These are phyloP conservation scores for Crithidia acanthocephali DNA, from an alignment of 208 protist species.

Conservation along the genomic window DNA sequence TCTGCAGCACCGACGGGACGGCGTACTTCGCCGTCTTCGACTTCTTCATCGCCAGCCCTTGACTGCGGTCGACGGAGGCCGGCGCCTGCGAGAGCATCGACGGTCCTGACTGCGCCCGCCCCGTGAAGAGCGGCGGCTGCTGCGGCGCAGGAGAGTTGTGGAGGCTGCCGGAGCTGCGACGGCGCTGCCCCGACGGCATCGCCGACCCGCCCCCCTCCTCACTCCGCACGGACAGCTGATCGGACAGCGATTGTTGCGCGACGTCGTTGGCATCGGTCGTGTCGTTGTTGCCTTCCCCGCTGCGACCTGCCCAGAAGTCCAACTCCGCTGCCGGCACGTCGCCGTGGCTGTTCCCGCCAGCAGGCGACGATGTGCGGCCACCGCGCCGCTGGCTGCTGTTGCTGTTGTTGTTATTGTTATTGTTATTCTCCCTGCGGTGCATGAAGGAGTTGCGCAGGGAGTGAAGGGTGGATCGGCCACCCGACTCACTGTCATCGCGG, in stretches of 20 bases:
- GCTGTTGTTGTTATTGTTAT: not conserved
- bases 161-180: not conserved
- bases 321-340: not conserved
- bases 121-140: conserved; percentile 1
- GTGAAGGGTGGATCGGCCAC: conserved; percentile 2
- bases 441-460: conserved; percentile 12
- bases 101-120: not conserved
- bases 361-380: not conserved
- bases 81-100: not conserved
- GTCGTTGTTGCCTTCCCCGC: not conserved
- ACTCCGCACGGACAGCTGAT: conserved; percentile 8
- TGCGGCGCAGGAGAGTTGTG: not conserved
- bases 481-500: conserved; percentile 12
- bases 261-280: not conserved
- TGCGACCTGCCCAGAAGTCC: not conserved
- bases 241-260: not conserved
- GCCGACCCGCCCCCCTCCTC: not conserved
- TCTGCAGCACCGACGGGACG: conserved; percentile 28
- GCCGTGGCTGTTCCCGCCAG: not conserved
- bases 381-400: not conserved
- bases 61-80: not conserved
- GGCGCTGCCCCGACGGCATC: not conserved
- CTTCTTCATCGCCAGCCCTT: not conserved
- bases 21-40: conserved; percentile 15
- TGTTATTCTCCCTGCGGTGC: not conserved